Percentiles rank a stretch among this genome's conserved stretches.
Evolutionary conservation across 2,329 filamentous ascomycete genomes (phyloP).

Genomic region (Epichloe festucae): DNA sequence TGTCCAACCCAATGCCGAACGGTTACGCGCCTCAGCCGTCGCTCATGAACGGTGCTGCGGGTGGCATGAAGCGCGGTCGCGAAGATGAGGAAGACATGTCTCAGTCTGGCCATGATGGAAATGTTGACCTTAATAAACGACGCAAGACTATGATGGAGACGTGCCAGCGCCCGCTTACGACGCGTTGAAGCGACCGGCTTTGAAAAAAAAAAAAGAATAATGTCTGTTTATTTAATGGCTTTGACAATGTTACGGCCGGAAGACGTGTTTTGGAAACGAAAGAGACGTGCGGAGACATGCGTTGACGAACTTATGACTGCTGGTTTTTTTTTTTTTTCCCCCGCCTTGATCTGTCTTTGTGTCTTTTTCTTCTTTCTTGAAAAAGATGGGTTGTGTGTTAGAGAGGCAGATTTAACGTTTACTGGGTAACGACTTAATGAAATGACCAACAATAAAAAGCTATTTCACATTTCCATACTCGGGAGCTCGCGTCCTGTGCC

Average conservation of each 20-base stretch:
- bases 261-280: conserved; percentile 13
- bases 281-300: conserved; percentile 14
- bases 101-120: conserved; percentile 46
- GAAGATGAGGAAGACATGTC: conserved; percentile 47
- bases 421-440: conserved; percentile 28
- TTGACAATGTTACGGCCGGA: conserved; percentile 9
- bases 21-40: conserved; percentile 52
- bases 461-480: conserved; percentile 10
- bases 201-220: conserved; percentile 20
- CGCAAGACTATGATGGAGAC: conserved; percentile 63
- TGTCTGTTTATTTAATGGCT: conserved; percentile 16
- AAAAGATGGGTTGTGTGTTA: conserved; percentile 19
- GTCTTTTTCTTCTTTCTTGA: conserved; percentile 10
- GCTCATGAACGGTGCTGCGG: conserved; percentile 48
- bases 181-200: conserved; percentile 32
- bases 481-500: too few species aligned
- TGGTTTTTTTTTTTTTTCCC: conserved; percentile 11
- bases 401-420: conserved; percentile 18
- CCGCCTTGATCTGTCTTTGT: conserved; percentile 6
- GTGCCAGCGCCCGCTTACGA: conserved; percentile 38
- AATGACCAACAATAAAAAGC: conserved; percentile 27
- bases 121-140: conserved; percentile 64
- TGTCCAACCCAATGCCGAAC: conserved; percentile 41
- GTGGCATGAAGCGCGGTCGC: conserved; percentile 32
- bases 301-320: conserved; percentile 24